Conservation (phyloP, 305 asterid species). For the Fraxinus sp. region DNA sequence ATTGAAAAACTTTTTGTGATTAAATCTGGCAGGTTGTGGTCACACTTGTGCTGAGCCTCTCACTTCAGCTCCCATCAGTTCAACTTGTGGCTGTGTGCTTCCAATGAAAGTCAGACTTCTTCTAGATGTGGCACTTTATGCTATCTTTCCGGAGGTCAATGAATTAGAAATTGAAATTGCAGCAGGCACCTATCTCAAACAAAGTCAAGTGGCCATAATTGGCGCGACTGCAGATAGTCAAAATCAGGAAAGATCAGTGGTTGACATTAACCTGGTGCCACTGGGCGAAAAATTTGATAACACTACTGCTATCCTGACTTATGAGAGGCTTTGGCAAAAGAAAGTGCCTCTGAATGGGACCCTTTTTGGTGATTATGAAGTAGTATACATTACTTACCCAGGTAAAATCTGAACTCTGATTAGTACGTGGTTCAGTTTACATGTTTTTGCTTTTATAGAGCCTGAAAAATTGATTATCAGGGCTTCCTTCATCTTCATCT, state of each 20-base stretch:
- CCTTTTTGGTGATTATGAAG: constrained; percentile 81
- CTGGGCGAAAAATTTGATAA: constrained; percentile 91
- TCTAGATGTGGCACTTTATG: constrained; percentile 68
- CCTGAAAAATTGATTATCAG: constrained; percentile 42
- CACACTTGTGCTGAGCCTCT: constrained; percentile 84
- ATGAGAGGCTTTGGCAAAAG: constrained; percentile 75
- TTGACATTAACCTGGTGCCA: constrained; percentile 86
- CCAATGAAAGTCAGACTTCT: constrained; percentile 96
- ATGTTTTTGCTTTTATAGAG: constrained; percentile 9
- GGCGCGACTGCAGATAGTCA: constrained; percentile 91
- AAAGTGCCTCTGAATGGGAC: constrained; percentile 83
- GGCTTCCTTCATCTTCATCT: constrained; percentile 78
- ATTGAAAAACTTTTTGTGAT: constrained; percentile 4
- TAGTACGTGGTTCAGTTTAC: not conserved
- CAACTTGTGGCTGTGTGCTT: constrained; percentile 85
- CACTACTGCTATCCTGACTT: constrained; percentile 83
- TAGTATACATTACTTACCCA: constrained; percentile 65
- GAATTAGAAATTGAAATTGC: constrained; percentile 92
- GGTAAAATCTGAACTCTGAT: constrained; percentile 43
- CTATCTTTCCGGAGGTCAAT: constrained; percentile 78
- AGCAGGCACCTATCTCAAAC: constrained; percentile 78
- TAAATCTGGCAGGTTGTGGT: constrained; percentile 66
- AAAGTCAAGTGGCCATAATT: constrained; percentile 80
- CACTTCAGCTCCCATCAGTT: constrained; percentile 76
- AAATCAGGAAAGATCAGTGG: constrained; percentile 73